Base-by-base conservation (phyloP, 345 rosid species). In the Eucalyptus camaldulensis region DNA sequence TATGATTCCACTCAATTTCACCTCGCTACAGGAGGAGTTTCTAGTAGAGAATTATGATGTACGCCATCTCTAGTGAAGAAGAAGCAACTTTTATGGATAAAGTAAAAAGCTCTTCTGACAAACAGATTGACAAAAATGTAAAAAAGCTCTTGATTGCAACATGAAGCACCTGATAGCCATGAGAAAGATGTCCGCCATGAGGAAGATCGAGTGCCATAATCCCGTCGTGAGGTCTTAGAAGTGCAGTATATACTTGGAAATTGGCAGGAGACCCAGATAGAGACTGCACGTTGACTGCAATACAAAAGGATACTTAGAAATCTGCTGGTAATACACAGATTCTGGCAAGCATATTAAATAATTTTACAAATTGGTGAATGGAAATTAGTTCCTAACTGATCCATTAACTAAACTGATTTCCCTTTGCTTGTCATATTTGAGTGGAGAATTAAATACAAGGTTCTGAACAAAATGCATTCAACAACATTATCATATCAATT, bases 121-220 rank as follows among this genome's bases (percentile, higher is more conserved):
- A 69, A 37, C 40, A 33, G 81, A 33, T 33, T 17, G 6, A 9
- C 4, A 19, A 33, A 72, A 72, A 72, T 1, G 81, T 72, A 47
- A 33, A 72, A 69, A 33, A 33, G 45, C 44, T 72, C 44, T 72
- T 33, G 81, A 10, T 72, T 72, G 88, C 85, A 88, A 67, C 81
- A 87, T 62, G 40, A 89, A 58, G 87, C 89, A 98, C 99, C 99
- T 98, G 99, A 93, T 98, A 98, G 65, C 99, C 99, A 93, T 98
- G 99, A 90, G 99, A 98, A 91, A 98, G 99, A 94, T 98, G 99
- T 16, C 99, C 99, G 76, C 98, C 99, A 88, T 98, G 99, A 93
- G 99, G 99, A 90, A 98, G 99, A 93, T 98, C 98, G 90, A 98
- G 99, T 16, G 99, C 99, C 99, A 98, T 98, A 92, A 98, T 98